Base-by-base conservation (phyloP, 495 filamentous ascomycete genomes). In the Pseudoneurospora amorphoporcata region DNA sequence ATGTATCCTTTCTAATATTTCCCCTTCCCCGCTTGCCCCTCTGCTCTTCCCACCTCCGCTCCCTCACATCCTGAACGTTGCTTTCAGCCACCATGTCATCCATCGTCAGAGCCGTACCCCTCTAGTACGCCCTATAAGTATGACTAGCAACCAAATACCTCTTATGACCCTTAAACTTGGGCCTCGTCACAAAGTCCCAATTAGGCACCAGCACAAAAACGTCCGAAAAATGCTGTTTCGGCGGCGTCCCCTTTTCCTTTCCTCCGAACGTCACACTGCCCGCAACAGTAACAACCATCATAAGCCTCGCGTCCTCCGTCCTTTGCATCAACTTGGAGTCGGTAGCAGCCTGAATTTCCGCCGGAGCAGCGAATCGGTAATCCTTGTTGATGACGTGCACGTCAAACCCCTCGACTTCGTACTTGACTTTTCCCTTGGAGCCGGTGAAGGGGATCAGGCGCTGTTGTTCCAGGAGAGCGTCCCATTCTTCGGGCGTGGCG, bases 201-300 rank as follows among this genome's bases (percentile, higher is more conserved):
- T 94, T 94, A 29, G 93, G 93, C 39, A 94, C 90, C 53, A 97
- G 81, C 2, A 94, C 85, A 74, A 95, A 89, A 8, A 83, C 89
- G 76, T 97, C 93, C 69, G 88, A 90, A 80, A 96, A 95, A 8
- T 84, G 87, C 71, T 87, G 86, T 78, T 87, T 86, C 12, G 85
- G 38, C 53, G 53, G 83, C 86, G 40, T 88, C 84, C 40, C 84
- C 70, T 16, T 70, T 69, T 23, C 65, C 42, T 17, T 58, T 40
- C 69, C 42, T 39, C 74, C 74, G 19, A 79, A 77, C 9, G 53
- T 41, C 7, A 94, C 88, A 58, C 80, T 86, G 3, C 93, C 93
- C 72, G 84, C 90, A 37, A 93, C 89, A 47, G 88, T 83, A 14
- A 94, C 83, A 53, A 89, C 76, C 69, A 95, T 86, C 69, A 90